These are phyloP conservation scores for Ascochyta koolunga DNA, from an alignment of 2,329 filamentous ascomycete species.

Conservation along the genomic window DNA sequence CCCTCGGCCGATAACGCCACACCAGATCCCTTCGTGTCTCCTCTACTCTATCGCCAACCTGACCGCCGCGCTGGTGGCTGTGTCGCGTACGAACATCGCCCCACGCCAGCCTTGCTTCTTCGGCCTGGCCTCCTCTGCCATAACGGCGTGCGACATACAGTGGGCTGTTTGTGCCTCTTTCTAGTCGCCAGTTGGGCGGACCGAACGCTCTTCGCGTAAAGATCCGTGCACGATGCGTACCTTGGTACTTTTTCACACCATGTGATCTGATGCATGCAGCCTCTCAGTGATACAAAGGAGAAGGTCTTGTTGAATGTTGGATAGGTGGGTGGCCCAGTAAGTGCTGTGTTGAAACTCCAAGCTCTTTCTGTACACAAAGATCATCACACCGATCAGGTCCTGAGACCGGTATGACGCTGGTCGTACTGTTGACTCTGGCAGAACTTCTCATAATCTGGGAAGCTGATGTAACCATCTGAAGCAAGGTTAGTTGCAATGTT, in stretches of 20 bases:
- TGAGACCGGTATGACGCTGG: slow-evolving; percentile 38
- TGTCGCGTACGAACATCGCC: slow-evolving; percentile 19
- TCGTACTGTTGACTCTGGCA: slow-evolving; percentile 50
- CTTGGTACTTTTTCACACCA: neutral
- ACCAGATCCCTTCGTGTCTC: neutral
- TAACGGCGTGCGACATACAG: slow-evolving; percentile 2
- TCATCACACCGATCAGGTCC: slow-evolving; percentile 35
- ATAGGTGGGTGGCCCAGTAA: neutral
- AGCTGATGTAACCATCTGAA: slow-evolving; percentile 70
- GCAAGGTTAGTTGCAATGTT: slow-evolving; percentile 20
- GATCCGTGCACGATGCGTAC: neutral
- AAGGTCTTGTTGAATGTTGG: slow-evolving; percentile 2
- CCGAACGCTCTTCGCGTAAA: neutral
- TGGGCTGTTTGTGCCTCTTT: neutral
- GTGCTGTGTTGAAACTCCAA: slow-evolving; percentile 6
- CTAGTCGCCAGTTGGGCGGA: neutral
- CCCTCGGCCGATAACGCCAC: neutral
- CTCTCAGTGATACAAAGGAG: neutral
- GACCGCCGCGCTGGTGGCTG: slow-evolving; percentile 24
- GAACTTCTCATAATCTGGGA: slow-evolving; percentile 74
- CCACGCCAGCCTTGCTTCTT: slow-evolving; percentile 22
- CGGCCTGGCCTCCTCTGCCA: slow-evolving; percentile 2
- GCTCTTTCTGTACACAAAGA: neutral
- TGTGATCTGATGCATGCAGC: neutral
- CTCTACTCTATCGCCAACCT: neutral